Percentiles rank a stretch among this genome's conserved stretches.
Evolutionary conservation across 2,329 filamentous ascomycete genomes (phyloP).

Genomic region (Claviceps africana): DNA sequence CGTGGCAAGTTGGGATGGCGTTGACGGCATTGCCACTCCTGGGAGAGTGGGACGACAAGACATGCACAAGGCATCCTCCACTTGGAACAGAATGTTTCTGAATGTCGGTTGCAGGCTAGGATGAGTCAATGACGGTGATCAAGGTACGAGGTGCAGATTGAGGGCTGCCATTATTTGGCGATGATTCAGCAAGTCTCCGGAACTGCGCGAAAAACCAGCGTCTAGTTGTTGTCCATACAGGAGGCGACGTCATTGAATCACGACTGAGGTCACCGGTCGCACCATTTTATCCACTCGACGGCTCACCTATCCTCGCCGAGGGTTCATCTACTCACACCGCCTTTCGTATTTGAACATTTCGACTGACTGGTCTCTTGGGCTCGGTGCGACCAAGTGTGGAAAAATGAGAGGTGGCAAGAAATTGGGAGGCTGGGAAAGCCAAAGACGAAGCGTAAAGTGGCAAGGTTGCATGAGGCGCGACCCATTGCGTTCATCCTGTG

Average conservation of each 20-base stretch:
- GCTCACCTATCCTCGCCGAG: no score
- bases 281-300: no score
- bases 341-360: not conserved
- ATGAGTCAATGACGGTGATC: no score
- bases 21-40: not conserved
- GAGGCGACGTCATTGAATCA: no score
- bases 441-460: not conserved
- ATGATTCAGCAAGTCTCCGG: no score
- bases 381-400: not conserved
- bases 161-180: no score
- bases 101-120: no score
- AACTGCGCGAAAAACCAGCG: no score
- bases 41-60: not conserved
- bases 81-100: not conserved
- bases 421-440: not conserved
- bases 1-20: conserved; percentile 1
- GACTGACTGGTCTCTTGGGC: not conserved
- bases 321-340: not conserved
- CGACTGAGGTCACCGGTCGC: no score
- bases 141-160: no score
- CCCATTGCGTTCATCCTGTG: not conserved
- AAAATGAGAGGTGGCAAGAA: not conserved
- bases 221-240: no score
- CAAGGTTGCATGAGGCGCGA: not conserved
- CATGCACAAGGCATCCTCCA: not conserved